Base-by-base conservation (phyloP, 129 eudicot genomes). In the Centrapalus pauciflorus region DNA sequence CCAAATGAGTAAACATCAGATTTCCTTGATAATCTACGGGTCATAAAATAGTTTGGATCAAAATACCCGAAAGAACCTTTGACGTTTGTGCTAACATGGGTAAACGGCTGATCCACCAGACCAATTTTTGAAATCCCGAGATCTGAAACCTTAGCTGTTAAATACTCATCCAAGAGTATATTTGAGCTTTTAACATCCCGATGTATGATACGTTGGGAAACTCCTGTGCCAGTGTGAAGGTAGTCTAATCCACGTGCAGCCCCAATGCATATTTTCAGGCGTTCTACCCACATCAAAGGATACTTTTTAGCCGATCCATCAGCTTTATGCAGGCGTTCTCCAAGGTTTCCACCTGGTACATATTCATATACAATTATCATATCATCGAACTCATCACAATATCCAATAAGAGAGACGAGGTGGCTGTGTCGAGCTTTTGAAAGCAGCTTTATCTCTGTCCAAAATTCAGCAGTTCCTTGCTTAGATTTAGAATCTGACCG, bases 61-160 rank as follows among this genome's bases (percentile, higher is more conserved):
- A 83, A 25, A 69, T 83, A 83, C 25, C 88, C 88, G 7, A 64
- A 70, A 6, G 88, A 72, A 11, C 88, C 88, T 73, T 80, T 83
- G 9, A 79, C 82, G 0, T 69, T 19, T 16, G 88, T 83, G 64
- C 82, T 83, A 0, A 79, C 79, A 34, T 76, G 72, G 34, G 80
- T 72, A 9, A 21, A 33, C 7, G 65, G 17, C 64, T 76, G 66
- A 49, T 65, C 75, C 3, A 19, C 16, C 1, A 64, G 75, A 33
- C 77, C 77, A 26, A 74, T 41, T 59, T 80, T 83, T 4, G 85
- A 80, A 33, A 83, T 27, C 48, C 89, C 89, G 48, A 83, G 73
- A 73, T 83, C 89, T 5, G 85, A 80, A 17, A 83, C 49, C 72
- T 83, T 83, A 34, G 82, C 85, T 30, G 76, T 77, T 41, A 67